A percentile compares a stretch with the other conserved stretches of the same genome.
phyloP scores from a whole-genome alignment of 108 stramenopile genomes.

The Skeletonema menzelii region DNA sequence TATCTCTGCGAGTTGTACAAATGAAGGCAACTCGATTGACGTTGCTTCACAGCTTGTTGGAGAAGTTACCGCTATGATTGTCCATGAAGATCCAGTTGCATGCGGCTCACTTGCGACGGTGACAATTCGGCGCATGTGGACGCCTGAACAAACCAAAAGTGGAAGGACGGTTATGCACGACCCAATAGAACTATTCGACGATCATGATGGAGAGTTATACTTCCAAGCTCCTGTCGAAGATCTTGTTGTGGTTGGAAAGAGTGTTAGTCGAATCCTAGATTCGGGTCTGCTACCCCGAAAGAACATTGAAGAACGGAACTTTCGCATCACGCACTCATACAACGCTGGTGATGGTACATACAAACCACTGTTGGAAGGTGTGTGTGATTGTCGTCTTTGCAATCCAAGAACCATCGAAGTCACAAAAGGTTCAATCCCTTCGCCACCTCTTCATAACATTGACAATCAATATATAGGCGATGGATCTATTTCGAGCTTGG shows the following conservation, averaged over 20 bases:
- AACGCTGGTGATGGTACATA: conserved; percentile 30
- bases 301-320: neutral
- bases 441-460: neutral
- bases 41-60: conserved; percentile 48
- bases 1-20: neutral
- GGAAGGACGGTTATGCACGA: conserved; percentile 49
- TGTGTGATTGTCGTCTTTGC: conserved; percentile 21
- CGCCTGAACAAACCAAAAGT: conserved; percentile 61
- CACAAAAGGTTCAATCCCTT: neutral
- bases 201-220: conserved; percentile 4
- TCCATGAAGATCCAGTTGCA: conserved; percentile 5
- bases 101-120: conserved; percentile 54
- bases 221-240: conserved; percentile 62
- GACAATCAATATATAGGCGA: neutral
- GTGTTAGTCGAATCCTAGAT: conserved; percentile 25
- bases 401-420: neutral
- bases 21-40: conserved; percentile 2
- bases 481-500: conserved; percentile 4
- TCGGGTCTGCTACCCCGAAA: neutral
- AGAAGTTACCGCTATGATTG: conserved; percentile 56
- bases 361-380: conserved; percentile 12
- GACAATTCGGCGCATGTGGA: conserved; percentile 53
- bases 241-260: conserved; percentile 48
- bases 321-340: conserved; percentile 45
- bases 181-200: conserved; percentile 49